phyloP scores from a whole-genome alignment of 1,139 yeast genomes.

The Ashbya aceris region DNA sequence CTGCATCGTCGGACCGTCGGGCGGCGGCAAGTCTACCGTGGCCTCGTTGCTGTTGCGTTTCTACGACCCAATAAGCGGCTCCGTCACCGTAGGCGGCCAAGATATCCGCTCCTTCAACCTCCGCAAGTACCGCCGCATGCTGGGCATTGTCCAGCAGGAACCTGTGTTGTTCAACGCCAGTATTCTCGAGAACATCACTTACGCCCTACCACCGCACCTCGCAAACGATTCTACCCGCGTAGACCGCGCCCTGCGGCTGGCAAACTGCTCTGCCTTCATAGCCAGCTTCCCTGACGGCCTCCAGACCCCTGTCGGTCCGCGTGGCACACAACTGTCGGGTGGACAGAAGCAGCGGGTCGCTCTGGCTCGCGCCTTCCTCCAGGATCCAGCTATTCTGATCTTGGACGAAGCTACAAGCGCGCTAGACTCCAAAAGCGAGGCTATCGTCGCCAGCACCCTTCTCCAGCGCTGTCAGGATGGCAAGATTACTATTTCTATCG shows the following conservation, averaged over 20 bases:
- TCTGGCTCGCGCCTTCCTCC: conserved; percentile 66
- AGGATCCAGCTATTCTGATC: conserved; percentile 57
- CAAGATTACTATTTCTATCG: conserved; percentile 82
- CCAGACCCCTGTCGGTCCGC: conserved; percentile 76
- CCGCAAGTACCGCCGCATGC: conserved; percentile 59
- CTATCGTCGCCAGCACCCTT: conserved; percentile 52
- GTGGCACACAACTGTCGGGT: conserved; percentile 74
- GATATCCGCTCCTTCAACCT: conserved; percentile 58
- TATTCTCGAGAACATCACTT: conserved; percentile 68
- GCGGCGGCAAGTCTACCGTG: conserved; percentile 85
- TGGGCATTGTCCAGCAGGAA: conserved; percentile 86
- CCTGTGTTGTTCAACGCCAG: conserved; percentile 76
- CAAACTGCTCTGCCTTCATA: conserved; percentile 66
- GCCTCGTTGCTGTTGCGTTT: conserved; percentile 65
- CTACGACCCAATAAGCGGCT: conserved; percentile 54
- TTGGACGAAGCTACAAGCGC: conserved; percentile 80
- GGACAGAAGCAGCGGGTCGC: conserved; percentile 91
- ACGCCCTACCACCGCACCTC: conserved; percentile 46
- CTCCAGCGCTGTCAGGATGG: conserved; percentile 58
- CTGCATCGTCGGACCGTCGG: conserved; percentile 87
- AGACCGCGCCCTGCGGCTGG: conserved; percentile 33
- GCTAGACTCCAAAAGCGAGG: conserved; percentile 64
- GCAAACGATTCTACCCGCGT: conserved; percentile 33
- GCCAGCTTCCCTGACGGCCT: conserved; percentile 70
- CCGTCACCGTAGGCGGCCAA: conserved; percentile 56